Percentiles rank a stretch among this genome's conserved stretches.
Evolutionary conservation across 2,329 filamentous ascomycete species (phyloP).

Genomic region (Cytospora chrysosperma): DNA sequence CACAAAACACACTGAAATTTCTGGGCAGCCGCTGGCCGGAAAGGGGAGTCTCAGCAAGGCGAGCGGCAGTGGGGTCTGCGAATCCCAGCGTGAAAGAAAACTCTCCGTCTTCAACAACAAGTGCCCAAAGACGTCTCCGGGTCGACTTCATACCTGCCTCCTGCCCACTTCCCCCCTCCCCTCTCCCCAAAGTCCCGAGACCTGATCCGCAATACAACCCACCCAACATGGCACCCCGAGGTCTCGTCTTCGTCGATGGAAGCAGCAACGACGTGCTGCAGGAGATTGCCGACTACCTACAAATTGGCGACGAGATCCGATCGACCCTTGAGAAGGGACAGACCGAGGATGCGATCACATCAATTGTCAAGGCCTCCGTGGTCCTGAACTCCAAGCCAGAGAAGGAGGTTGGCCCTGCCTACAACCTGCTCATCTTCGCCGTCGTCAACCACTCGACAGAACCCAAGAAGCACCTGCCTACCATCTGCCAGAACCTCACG

Average conservation of each 20-base stretch:
- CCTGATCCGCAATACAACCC: conserved; percentile 25
- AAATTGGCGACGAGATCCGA: conserved; percentile 75
- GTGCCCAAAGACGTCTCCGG: conserved; percentile 15
- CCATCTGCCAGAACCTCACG: conserved; percentile 84
- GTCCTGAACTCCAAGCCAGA: conserved; percentile 83
- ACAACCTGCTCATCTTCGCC: conserved; percentile 95
- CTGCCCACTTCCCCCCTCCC: conserved; percentile 16
- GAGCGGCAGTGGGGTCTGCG: conserved; percentile 21
- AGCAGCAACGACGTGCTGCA: conserved; percentile 87
- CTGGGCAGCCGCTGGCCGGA: conserved; percentile 8
- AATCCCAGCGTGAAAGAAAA: conserved; percentile 17
- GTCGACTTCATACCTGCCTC: conserved; percentile 22
- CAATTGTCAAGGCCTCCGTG: conserved; percentile 77
- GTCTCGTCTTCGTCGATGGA: conserved; percentile 81
- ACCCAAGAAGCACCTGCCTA: conserved; percentile 79
- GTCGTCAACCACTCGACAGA: conserved; percentile 77
- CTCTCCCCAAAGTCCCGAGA: conserved; percentile 8
- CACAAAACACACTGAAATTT: conserved; percentile 24
- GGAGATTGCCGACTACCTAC: conserved; percentile 94
- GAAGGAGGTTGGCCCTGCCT: conserved; percentile 94
- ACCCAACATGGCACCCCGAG: conserved; percentile 48
- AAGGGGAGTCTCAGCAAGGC: conserved; percentile 9
- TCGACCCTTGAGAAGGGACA: conserved; percentile 70
- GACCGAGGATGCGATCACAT: conserved; percentile 86
- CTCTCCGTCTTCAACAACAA: conserved; percentile 21